Conservation (phyloP, 352 stramenopile genomes). For the Paralagenidium karlingii region DNA sequence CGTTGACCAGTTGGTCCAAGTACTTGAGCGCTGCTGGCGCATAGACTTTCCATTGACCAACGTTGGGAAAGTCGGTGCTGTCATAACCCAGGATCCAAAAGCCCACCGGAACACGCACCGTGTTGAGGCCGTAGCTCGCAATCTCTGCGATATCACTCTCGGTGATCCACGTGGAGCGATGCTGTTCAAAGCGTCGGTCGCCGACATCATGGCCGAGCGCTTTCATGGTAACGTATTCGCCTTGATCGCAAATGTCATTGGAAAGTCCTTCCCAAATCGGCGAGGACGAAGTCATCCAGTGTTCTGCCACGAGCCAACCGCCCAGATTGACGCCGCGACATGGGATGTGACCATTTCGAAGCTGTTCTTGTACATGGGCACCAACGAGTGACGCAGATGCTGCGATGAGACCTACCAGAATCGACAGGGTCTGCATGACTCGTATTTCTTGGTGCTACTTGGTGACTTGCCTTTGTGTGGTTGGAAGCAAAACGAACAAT, state of each 20-base stretch:
- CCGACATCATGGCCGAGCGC: constrained; percentile 26
- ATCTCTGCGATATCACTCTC: constrained; percentile 60
- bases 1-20: constrained; percentile 69
- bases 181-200: constrained; percentile 46
- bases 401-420: too few species aligned
- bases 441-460: too few species aligned
- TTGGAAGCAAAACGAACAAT: too few species aligned
- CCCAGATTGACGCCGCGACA: constrained; percentile 71
- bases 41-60: constrained; percentile 19
- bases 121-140: constrained; percentile 43
- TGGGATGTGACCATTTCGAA: constrained; percentile 22
- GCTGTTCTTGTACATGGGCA: constrained; percentile 5
- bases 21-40: constrained; percentile 27
- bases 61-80: constrained; percentile 11
- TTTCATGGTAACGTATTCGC: constrained; percentile 42
- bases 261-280: constrained; percentile 76
- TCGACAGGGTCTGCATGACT: too few species aligned
- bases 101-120: constrained; percentile 64
- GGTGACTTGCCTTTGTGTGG: too few species aligned
- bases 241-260: constrained; percentile 26
- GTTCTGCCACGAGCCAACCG: constrained; percentile 75
- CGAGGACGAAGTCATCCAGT: constrained; percentile 71
- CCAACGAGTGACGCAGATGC: too few species aligned
- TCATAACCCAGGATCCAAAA: constrained; percentile 66
- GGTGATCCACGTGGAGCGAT: constrained; percentile 70